Evolutionary conservation across 2,329 filamentous ascomycete species (phyloP).

Genomic region (Eutypella sp.): DNA sequence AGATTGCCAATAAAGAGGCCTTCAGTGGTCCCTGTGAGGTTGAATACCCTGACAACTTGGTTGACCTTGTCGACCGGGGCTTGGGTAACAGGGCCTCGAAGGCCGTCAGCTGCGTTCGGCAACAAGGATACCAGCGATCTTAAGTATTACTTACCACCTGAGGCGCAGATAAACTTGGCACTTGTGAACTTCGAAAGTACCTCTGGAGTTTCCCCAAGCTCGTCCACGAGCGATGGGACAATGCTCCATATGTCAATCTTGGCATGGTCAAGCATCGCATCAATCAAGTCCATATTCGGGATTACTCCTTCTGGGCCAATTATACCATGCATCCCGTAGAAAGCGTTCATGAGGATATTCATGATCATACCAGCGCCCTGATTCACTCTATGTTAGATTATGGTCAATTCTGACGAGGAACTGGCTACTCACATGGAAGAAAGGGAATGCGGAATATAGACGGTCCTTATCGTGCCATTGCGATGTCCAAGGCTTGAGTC

Average conservation of each 20-base stretch:
- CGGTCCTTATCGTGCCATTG: slow-evolving; percentile 24
- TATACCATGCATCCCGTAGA: slow-evolving; percentile 31
- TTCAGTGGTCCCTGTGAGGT: slow-evolving; percentile 30
- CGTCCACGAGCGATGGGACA: slow-evolving; percentile 31
- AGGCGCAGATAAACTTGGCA: slow-evolving; percentile 32
- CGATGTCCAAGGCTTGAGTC: slow-evolving; percentile 23
- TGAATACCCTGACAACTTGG: slow-evolving; percentile 27
- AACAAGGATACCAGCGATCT: background rate
- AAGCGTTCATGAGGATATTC: slow-evolving; percentile 32
- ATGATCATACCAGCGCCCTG: slow-evolving; percentile 37
- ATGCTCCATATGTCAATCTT: slow-evolving; percentile 35
- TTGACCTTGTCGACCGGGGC: slow-evolving; percentile 24
- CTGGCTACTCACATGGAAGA: slow-evolving; percentile 26
- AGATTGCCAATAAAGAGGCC: slow-evolving; percentile 31
- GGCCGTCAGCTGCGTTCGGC: background rate
- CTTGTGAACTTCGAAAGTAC: slow-evolving; percentile 25
- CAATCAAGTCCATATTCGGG: slow-evolving; percentile 31
- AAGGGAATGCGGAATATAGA: slow-evolving; percentile 32
- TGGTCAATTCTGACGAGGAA: background rate
- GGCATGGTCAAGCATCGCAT: slow-evolving; percentile 25
- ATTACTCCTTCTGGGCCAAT: slow-evolving; percentile 30
- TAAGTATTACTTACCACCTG: slow-evolving; percentile 19
- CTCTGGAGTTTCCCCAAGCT: slow-evolving; percentile 26
- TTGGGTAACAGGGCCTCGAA: slow-evolving; percentile 23
- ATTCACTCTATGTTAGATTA: background rate